Base-by-base conservation (phyloP, 495 filamentous ascomycete species). In the Bacidia gigantensis region DNA sequence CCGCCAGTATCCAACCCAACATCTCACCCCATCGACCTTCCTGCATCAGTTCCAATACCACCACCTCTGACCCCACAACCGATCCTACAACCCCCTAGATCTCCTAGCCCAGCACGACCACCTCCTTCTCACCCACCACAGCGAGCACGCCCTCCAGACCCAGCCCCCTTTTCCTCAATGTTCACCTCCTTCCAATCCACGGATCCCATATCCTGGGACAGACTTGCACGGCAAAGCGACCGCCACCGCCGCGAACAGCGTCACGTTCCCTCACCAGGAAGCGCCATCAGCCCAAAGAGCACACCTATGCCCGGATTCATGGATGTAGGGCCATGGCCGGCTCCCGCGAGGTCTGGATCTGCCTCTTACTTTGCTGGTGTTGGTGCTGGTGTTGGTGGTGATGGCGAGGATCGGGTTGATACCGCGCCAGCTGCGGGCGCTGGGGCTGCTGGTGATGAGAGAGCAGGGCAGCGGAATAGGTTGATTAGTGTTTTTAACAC, bases 151-250 rank as follows among this genome's bases (percentile, higher is more conserved):
- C 44, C 44, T 22, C 3, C 44, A 47, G 20, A 22, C 44, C 20
- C 26, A 24, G 11, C 44, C 22, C 20, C 44, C 44, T 1, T n/a
- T 24, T 10, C 20, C 26, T 26, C 44, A 47, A 22, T 22, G 44
- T 35, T 35, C 20, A 47, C 44, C 1, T n/a, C 44, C 20, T 47
- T 47, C 44, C 11, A 47, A 22, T 22, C 17, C 20, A 47, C 20
- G 25, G n/a, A 22, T 22, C 22, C 44, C 20, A 14, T 55, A 14
- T 54, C 55, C 11, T 60, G 58, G 58, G 58, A 60, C 24, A 54
- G 52, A 5, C 49, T 56, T 35, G 58, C 53, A 20, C 53, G 54
- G 35, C 51, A 60, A 46, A 54, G 57, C 39, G 55, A 55, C 22
- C 54, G 45, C 11, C 51, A 53, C 10, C 43, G 55, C 22, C 45